Evolutionary conservation across 2,329 filamentous ascomycete genomes (phyloP).

Genomic region (Monosporascus ibericus): DNA sequence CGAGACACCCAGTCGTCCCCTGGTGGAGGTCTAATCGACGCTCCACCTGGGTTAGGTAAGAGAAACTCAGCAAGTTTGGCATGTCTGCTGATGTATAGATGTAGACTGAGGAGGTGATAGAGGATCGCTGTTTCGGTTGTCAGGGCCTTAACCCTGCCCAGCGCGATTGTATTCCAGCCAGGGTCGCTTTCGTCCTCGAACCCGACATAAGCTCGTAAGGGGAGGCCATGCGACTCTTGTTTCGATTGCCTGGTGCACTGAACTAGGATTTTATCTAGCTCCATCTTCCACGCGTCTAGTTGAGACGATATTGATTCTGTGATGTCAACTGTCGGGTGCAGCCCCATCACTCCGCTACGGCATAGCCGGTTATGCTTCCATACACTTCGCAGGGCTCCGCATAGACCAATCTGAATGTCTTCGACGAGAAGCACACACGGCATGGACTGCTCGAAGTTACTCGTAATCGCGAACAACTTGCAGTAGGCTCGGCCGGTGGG

Average conservation of each 20-base stretch:
- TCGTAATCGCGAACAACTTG: not conserved
- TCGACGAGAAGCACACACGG: not conserved
- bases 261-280: not conserved
- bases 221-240: not conserved
- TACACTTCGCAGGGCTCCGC: not conserved
- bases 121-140: not conserved
- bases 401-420: slow-evolving; percentile 4
- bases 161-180: not conserved
- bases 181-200: not conserved
- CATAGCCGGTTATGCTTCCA: not conserved
- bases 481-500: not conserved
- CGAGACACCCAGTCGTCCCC: not conserved
- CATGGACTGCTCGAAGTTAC: not conserved
- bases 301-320: not conserved
- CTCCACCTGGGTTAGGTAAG: not conserved
- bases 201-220: not conserved
- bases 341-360: not conserved
- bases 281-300: not conserved
- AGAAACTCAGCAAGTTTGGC: not conserved
- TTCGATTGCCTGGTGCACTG: not conserved
- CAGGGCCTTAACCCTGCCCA: not conserved
- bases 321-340: not conserved
- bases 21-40: not conserved
- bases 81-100: not conserved
- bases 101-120: not conserved